Evolutionary conservation across 306 rosid species (phyloP).

Genomic region (Glycine soja): DNA sequence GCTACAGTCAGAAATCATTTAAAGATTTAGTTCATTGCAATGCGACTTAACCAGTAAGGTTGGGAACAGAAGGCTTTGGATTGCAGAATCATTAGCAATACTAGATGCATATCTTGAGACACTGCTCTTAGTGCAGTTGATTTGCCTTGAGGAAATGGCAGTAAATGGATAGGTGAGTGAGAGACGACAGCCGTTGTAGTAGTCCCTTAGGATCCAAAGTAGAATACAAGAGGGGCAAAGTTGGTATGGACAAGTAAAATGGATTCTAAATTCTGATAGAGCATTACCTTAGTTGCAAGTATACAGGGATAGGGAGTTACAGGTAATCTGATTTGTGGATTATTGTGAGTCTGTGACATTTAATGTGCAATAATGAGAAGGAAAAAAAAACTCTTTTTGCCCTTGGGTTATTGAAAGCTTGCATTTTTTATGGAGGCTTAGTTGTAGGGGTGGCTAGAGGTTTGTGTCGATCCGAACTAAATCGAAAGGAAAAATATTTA

Average conservation of each 20-base stretch:
- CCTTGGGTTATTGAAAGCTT: neutral
- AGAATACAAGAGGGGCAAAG: constrained; percentile 48
- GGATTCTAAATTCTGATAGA: constrained; percentile 53
- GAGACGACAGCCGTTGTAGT: constrained; percentile 29
- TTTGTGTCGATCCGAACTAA: too few species aligned
- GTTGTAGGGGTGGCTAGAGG: too few species aligned
- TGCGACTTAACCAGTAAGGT: neutral
- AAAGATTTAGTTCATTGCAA: constrained; percentile 24
- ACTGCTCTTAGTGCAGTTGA: constrained; percentile 36
- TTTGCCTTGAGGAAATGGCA: constrained; percentile 43
- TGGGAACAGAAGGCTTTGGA: neutral
- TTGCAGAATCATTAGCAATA: constrained; percentile 38
- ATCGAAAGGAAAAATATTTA: too few species aligned
- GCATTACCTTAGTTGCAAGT: constrained; percentile 39
- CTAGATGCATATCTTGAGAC: constrained; percentile 47
- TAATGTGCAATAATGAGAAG: constrained; percentile 54
- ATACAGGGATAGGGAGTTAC: too few species aligned
- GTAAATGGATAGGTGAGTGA: constrained; percentile 29
- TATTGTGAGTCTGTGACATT: too few species aligned
- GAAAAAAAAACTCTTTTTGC: neutral
- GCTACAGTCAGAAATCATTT: constrained; percentile 62
- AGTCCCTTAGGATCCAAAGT: constrained; percentile 31
- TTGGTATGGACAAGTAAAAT: constrained; percentile 55
- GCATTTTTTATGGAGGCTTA: constrained; percentile 11
- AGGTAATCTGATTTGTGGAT: too few species aligned